These are phyloP conservation scores for Leccinum uliginosum DNA, from an alignment of 768 basidiomycete genomes.

Conservation along the genomic window DNA sequence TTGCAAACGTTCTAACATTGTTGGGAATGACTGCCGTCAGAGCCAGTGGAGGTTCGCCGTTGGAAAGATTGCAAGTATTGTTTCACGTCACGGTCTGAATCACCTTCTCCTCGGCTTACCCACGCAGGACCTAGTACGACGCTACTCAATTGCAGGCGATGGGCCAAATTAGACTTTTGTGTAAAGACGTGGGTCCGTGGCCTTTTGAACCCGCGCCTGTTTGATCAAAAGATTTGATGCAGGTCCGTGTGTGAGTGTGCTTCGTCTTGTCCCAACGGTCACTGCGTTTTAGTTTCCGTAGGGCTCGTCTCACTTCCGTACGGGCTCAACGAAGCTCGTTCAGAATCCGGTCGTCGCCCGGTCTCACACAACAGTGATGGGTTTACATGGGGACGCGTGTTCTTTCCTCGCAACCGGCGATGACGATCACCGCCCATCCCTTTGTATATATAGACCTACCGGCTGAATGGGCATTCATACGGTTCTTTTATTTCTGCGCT, in stretches of 20 bases:
- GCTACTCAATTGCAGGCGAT: background rate
- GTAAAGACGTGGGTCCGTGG: background rate
- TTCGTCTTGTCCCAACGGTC: background rate
- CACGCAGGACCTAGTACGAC: conserved; percentile 3
- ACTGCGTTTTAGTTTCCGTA: background rate
- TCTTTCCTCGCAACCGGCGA: conserved; percentile 4
- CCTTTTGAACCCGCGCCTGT: background rate
- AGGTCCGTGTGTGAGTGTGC: background rate
- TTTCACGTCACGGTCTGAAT: conserved; percentile 7
- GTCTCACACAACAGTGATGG: background rate
- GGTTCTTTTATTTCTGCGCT: background rate
- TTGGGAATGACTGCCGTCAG: background rate
- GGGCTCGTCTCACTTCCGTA: background rate
- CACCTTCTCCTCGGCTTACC: conserved; percentile 14
- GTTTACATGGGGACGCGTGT: conserved; percentile 7
- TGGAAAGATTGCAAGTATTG: background rate
- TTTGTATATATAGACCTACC: background rate
- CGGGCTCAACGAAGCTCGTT: background rate
- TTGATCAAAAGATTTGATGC: background rate
- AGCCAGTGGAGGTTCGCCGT: background rate
- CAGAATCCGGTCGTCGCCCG: background rate
- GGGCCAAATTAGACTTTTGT: background rate
- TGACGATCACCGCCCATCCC: background rate
- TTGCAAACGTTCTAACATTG: background rate
- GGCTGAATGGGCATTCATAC: background rate